Evolutionary conservation across 148 eudicot species (phyloP).

Genomic region (Cornus kousa): DNA sequence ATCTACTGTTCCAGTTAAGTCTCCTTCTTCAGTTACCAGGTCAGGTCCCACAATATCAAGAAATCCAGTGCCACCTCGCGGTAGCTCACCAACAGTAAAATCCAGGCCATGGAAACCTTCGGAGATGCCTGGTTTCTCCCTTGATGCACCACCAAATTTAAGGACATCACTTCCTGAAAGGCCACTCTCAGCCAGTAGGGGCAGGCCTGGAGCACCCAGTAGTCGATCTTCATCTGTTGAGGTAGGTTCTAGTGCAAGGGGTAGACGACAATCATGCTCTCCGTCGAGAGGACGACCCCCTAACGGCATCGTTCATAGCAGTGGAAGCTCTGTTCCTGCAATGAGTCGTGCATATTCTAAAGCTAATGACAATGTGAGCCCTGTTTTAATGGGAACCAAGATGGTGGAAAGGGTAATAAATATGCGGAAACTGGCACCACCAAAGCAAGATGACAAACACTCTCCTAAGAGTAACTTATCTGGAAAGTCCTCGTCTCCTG

Average conservation of each 20-base stretch:
- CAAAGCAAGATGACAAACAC: slow-evolving; percentile 37
- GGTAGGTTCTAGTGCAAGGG: slow-evolving; percentile 15
- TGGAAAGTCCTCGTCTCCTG: slow-evolving; percentile 65
- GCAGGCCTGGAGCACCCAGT: slow-evolving; percentile 24
- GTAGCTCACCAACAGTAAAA: slow-evolving; percentile 34
- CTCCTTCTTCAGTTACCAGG: slow-evolving; percentile 28
- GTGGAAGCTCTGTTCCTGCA: slow-evolving; percentile 19
- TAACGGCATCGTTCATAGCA: slow-evolving; percentile 3
- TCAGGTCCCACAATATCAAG: slow-evolving; percentile 15
- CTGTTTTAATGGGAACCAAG: slow-evolving; percentile 48
- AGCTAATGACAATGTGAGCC: slow-evolving; percentile 43
- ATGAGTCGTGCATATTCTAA: slow-evolving; percentile 28
- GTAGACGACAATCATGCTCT: slow-evolving; percentile 29
- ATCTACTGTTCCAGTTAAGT: slow-evolving; percentile 15
- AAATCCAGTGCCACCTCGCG: slow-evolving; percentile 30
- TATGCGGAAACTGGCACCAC: slow-evolving; percentile 60
- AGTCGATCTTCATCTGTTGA: slow-evolving; percentile 13
- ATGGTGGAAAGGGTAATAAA: slow-evolving; percentile 67
- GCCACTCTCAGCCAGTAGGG: slow-evolving; percentile 41
- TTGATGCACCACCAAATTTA: slow-evolving; percentile 19
- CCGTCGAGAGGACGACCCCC: slow-evolving; percentile 27
- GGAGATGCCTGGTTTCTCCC: slow-evolving; percentile 19
- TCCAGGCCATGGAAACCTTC: slow-evolving; percentile 32
- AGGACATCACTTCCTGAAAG: slow-evolving; percentile 30
- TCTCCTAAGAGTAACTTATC: slow-evolving; percentile 41